These are phyloP conservation scores for Exserohilum rostratum DNA, from an alignment of 2,329 filamentous ascomycete genomes.

Conservation along the genomic window DNA sequence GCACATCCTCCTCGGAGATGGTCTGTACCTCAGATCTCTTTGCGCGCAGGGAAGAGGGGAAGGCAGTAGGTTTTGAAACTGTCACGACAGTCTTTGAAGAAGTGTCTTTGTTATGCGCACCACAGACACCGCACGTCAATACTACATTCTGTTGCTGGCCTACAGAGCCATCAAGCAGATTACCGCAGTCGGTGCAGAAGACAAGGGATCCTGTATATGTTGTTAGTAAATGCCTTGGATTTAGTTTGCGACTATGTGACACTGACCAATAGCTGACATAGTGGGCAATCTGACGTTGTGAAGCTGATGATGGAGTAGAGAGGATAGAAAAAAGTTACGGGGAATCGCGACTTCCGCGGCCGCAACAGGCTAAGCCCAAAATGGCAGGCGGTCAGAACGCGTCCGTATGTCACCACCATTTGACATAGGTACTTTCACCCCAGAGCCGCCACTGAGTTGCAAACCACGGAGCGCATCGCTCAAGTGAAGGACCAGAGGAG, in stretches of 20 bases:
- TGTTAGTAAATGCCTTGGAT: background rate
- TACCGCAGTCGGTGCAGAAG: slow-evolving; percentile 92
- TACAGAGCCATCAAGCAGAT: slow-evolving; percentile 80
- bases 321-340: slow-evolving; percentile 26
- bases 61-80: slow-evolving; percentile 84
- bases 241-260: background rate
- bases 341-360: slow-evolving; percentile 25
- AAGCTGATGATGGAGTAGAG: slow-evolving; percentile 1
- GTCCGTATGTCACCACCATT: slow-evolving; percentile 12
- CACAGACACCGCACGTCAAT: slow-evolving; percentile 84
- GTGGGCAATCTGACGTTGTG: slow-evolving; percentile 23
- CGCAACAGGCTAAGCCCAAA: slow-evolving; percentile 20
- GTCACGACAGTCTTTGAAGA: slow-evolving; percentile 76
- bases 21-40: slow-evolving; percentile 87
- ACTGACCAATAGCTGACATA: slow-evolving; percentile 87
- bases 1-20: slow-evolving; percentile 76
- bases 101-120: slow-evolving; percentile 60
- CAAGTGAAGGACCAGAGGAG: slow-evolving; percentile 2
- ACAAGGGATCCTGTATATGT: slow-evolving; percentile 59
- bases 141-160: slow-evolving; percentile 70
- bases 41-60: slow-evolving; percentile 85
- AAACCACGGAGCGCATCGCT: slow-evolving; percentile 10
- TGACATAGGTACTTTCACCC: slow-evolving; percentile 6
- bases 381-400: slow-evolving; percentile 38
- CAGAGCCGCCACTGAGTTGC: slow-evolving; percentile 1